phyloP scores from a whole-genome alignment of 345 rosid genomes.

The Trapa incisa region DNA sequence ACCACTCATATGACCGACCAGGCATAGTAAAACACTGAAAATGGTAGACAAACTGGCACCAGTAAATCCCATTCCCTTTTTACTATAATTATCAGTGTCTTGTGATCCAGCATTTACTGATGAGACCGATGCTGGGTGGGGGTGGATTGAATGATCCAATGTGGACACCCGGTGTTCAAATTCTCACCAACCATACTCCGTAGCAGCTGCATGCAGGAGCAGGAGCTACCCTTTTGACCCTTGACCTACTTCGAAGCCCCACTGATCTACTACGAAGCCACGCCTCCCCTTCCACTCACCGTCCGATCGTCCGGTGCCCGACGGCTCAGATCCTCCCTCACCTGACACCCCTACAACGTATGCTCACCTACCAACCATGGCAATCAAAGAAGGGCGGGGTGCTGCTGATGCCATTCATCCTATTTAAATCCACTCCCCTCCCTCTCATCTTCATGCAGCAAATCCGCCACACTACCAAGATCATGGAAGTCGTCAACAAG shows the following conservation, averaged over 20 bases:
- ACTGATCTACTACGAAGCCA: background rate
- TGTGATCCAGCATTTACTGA: no score
- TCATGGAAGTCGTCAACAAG: background rate
- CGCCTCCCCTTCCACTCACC: background rate
- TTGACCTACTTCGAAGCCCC: background rate
- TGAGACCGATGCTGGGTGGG: no score
- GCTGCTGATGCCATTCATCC: background rate
- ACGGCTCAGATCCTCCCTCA: conserved; percentile 13
- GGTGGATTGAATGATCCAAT: no score
- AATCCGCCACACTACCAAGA: background rate
- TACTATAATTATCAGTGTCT: no score
- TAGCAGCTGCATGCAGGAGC: no score
- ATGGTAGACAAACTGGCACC: no score
- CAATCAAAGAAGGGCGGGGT: background rate
- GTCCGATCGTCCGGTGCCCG: background rate
- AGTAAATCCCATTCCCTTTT: no score
- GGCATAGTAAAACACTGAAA: no score
- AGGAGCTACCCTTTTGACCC: no score
- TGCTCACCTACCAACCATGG: conserved; percentile 5
- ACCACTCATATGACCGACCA: no score
- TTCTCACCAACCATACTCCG: no score
- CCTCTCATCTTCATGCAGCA: conserved; percentile 11
- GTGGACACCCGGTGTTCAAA: no score
- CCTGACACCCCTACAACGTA: conserved; percentile 8
- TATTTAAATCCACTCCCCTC: conserved; percentile 5